phyloP scores from a whole-genome alignment of 345 rosid species.

The Corymbia maculata region DNA sequence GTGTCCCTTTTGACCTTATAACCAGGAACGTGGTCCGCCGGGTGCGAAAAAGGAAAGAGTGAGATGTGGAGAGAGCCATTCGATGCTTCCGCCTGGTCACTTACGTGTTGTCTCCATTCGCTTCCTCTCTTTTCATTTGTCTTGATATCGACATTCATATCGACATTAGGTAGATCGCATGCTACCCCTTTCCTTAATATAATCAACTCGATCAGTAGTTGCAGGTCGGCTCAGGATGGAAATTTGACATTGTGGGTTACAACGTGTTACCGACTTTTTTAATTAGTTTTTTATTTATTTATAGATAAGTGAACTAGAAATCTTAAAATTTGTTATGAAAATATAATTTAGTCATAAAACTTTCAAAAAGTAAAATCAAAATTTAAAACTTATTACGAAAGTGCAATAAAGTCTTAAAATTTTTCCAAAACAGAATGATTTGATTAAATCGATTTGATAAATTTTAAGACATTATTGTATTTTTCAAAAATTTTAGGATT shows the following conservation, averaged over 20 bases:
- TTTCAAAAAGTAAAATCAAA: no score
- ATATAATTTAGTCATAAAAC: rapidly evolving
- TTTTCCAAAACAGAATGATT: rapidly evolving
- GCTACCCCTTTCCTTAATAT: not conserved
- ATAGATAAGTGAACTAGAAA: rapidly evolving
- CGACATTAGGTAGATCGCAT: not conserved
- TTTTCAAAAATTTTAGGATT: not conserved
- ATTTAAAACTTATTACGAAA: no score
- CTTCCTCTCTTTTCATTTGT: not conserved
- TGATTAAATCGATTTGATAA: no score
- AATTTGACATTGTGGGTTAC: not conserved
- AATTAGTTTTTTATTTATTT: not conserved
- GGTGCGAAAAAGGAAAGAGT: not conserved
- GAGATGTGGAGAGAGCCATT: not conserved
- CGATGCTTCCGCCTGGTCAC: not conserved
- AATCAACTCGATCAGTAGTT: not conserved
- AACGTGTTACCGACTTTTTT: not conserved
- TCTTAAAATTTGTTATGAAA: rapidly evolving
- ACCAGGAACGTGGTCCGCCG: not conserved
- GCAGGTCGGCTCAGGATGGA: not conserved
- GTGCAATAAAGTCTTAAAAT: rapidly evolving
- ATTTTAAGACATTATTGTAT: rapidly evolving
- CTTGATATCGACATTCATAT: not conserved
- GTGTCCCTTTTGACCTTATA: not conserved
- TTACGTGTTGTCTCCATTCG: not conserved